These are phyloP conservation scores for Dissoconium aciculare DNA, from an alignment of 2,329 filamentous ascomycete species.

Conservation along the genomic window DNA sequence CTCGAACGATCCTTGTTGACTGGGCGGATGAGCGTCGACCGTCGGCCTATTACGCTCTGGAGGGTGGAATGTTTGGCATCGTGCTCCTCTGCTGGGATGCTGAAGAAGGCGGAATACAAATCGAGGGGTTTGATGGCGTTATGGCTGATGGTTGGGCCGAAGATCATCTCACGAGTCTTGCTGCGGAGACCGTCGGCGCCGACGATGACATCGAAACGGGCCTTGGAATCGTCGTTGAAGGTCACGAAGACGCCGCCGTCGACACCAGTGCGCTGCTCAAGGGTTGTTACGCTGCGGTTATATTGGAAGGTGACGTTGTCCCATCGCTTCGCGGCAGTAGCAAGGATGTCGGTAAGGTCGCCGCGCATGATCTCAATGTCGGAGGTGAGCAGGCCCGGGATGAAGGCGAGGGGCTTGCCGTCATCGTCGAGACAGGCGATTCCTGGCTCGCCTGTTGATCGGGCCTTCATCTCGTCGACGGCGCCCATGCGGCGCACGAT, in stretches of 20 bases:
- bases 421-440: slow-evolving; percentile 17
- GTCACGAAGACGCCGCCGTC: slow-evolving; percentile 7
- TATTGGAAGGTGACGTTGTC: slow-evolving; percentile 10
- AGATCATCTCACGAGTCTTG: slow-evolving; percentile 6
- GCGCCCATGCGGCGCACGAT: slow-evolving; percentile 18
- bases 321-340: slow-evolving; percentile 14
- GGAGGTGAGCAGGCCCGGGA: slow-evolving; percentile 9
- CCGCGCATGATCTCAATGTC: slow-evolving; percentile 31
- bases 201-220: slow-evolving; percentile 7
- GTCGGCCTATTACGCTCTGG: slow-evolving; percentile 9
- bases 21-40: slow-evolving; percentile 12
- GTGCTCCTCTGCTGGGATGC: slow-evolving; percentile 10
- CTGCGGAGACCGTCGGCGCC: slow-evolving; percentile 11
- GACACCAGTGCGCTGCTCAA: slow-evolving; percentile 6
- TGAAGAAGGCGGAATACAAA: slow-evolving; percentile 17
- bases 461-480: slow-evolving; percentile 13
- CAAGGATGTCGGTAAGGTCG: slow-evolving; percentile 33
- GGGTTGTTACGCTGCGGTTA: slow-evolving; percentile 6
- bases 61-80: slow-evolving; percentile 10
- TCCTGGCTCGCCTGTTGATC: slow-evolving; percentile 17
- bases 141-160: slow-evolving; percentile 5
- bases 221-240: slow-evolving; percentile 4
- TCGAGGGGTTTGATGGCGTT: slow-evolving; percentile 3
- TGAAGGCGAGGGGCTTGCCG: slow-evolving; percentile 10
- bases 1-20: slow-evolving; percentile 7